These are phyloP conservation scores for Gossypium davidsonii DNA, from an alignment of 441 rosid species.

Conservation along the genomic window DNA sequence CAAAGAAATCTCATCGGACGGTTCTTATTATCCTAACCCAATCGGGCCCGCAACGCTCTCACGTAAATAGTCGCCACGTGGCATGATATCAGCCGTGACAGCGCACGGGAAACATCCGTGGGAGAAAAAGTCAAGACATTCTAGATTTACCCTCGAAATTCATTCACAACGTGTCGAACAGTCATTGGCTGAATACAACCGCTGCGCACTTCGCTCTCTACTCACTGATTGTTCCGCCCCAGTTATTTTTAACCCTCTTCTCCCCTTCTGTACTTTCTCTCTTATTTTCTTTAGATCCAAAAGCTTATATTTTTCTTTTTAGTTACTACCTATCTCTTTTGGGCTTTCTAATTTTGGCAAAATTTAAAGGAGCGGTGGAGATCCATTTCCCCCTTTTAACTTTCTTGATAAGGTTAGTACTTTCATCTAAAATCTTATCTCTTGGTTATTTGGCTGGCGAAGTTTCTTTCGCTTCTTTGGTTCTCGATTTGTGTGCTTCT, in stretches of 20 bases:
- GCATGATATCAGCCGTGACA: conserved; percentile 2
- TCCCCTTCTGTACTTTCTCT: not conserved
- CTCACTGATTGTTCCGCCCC: conserved; percentile 24
- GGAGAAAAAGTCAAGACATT: conserved; percentile 14
- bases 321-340: not conserved
- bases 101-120: not conserved
- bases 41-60: not conserved
- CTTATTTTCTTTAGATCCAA: conserved; percentile 30
- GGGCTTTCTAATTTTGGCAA: not conserved
- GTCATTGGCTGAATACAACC: not conserved
- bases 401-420: conserved; percentile 36
- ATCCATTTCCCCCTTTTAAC: conserved; percentile 17
- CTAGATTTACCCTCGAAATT: conserved; percentile 21
- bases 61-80: conserved; percentile 18
- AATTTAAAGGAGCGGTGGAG: not conserved
- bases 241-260: conserved; percentile 18
- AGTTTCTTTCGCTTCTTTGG: not conserved
- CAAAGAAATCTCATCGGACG: conserved; percentile 17
- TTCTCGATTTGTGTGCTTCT: conserved; percentile 10
- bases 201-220: not conserved
- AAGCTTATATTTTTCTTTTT: not conserved
- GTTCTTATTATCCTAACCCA: not conserved
- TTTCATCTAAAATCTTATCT: conserved; percentile 11
- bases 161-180: conserved; percentile 16
- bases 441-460: not conserved